Base-by-base conservation (phyloP, 1,284 basidiomycete species). In the Fistulinella cinereoalba region DNA sequence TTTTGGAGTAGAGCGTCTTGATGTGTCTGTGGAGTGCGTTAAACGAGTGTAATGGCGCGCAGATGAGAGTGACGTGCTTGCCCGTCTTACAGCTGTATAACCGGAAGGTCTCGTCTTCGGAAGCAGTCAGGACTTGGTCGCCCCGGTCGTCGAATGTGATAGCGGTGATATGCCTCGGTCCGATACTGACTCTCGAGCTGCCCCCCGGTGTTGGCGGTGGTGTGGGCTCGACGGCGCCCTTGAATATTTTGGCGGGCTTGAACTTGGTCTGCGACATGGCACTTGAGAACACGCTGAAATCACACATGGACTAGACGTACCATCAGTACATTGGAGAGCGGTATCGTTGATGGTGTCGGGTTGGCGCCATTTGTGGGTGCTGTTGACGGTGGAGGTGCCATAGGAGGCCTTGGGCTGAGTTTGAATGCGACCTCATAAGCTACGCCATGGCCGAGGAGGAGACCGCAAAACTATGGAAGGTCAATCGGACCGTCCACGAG, bases 401-500 rank as follows among this genome's bases (percentile, higher is more conserved):
- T 62, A n/a, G 15, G 16, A n/a, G 9, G n/a, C 16, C n/a, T 8
- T 16, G 3, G 33, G 54, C 63, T 68, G 63, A 68, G 63, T 65
- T 68, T 60, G 47, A 65, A 65, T 53, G 51, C 41, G 43, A 45
- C 56, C 60, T 52, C 53, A 27, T 57, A 47, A 47, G 52, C 42
- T 44, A 50, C 52, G 56, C 65, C 60, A 83, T 85, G 81, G 71
- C 75, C 52, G 84, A 88, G 53, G 86, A 89, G 68, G 87, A 90
- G 66, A 76, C 80, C 44, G 83, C 92, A 43, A 84, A 87, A 62
- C 77, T 99, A 60, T 98, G 94, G 92, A 88, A 95, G 63, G 94
- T 99, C 53, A 95, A 95, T 71, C 76, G 92, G 61, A 99, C 97
- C 34, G 90, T 97, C 44, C 94, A 98, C 68, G 97, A 99, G 72